Conservation (phyloP, 495 filamentous ascomycete genomes). For the Xylaria grammica region DNA sequence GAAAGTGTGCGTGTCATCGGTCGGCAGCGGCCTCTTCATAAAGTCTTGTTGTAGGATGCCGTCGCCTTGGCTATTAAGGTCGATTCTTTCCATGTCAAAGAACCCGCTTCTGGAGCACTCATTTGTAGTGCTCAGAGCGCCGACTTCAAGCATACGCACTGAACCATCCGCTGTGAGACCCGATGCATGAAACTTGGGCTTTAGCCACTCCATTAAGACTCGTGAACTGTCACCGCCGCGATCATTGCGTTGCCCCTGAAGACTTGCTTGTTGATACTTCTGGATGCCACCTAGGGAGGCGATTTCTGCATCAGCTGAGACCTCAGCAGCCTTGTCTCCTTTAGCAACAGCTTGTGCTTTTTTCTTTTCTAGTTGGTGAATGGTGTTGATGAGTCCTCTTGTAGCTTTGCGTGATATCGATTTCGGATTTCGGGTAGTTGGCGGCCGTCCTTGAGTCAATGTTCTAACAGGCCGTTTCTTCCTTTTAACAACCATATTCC, state of each 20-base stretch:
- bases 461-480: slow-evolving; percentile 49
- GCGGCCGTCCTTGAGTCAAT: slow-evolving; percentile 74
- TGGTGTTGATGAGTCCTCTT: slow-evolving; percentile 78
- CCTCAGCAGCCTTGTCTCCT: slow-evolving; percentile 63
- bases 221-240: slow-evolving; percentile 91
- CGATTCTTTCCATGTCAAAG: slow-evolving; percentile 83
- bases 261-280: slow-evolving; percentile 87
- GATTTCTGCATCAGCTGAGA: slow-evolving; percentile 60
- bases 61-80: slow-evolving; percentile 82
- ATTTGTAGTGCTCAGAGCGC: slow-evolving; percentile 84
- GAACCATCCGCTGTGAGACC: slow-evolving; percentile 37
- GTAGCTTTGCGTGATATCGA: slow-evolving; percentile 79
- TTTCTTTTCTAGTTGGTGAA: slow-evolving; percentile 84
- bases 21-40: slow-evolving; percentile 83
- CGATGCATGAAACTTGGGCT: slow-evolving; percentile 40
- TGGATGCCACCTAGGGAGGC: slow-evolving; percentile 73
- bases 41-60: slow-evolving; percentile 90
- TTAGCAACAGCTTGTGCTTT: slow-evolving; percentile 67
- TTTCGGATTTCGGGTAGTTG: slow-evolving; percentile 53
- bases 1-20: slow-evolving; percentile 65
- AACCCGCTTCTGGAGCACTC: slow-evolving; percentile 72
- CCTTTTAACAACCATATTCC: slow-evolving; percentile 37
- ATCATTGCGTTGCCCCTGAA: slow-evolving; percentile 79
- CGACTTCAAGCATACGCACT: slow-evolving; percentile 82
- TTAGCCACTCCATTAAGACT: slow-evolving; percentile 85